These are phyloP conservation scores for Cenchrus purpureus DNA, from an alignment of 176 grass and related monocot genomes.

Conservation along the genomic window DNA sequence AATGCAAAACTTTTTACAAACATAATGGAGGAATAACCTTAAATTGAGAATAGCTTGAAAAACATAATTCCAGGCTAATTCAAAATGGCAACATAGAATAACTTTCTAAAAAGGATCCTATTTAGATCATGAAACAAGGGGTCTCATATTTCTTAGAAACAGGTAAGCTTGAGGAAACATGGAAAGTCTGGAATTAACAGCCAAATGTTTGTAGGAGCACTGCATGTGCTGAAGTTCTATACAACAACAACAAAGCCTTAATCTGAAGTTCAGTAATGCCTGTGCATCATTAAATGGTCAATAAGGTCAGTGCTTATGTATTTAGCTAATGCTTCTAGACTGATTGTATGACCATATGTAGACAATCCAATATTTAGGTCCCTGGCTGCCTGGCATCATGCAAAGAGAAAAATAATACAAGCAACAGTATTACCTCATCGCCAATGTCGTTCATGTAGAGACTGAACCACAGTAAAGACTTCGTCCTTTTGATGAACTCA, in stretches of 20 bases:
- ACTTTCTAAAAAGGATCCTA: conserved; percentile 34
- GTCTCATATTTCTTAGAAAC: not conserved
- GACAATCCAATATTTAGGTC: not conserved
- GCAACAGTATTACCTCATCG: conserved; percentile 62
- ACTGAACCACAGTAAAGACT: conserved; percentile 87
- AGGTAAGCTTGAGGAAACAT: not conserved
- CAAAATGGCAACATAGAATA: not conserved
- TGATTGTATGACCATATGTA: not conserved
- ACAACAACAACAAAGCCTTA: not conserved
- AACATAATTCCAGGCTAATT: conserved; percentile 10
- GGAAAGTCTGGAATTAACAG: conserved; percentile 20
- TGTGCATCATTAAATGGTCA: conserved; percentile 11
- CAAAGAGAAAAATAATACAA: conserved; percentile 22
- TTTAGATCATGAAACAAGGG: not conserved
- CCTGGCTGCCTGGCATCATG: not conserved
- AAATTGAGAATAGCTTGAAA: conserved; percentile 13
- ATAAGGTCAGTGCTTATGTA: not conserved
- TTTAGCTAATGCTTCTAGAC: not conserved
- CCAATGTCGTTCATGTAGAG: conserved; percentile 97
- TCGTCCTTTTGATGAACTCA: conserved; percentile 76
- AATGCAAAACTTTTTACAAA: not conserved
- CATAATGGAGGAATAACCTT: not conserved
- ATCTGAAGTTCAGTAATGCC: conserved; percentile 2
- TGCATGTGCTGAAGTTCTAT: not conserved
- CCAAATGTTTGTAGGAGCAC: conserved; percentile 13